Base-by-base conservation (phyloP, 31 red algal species). In the Odonthalia washingtoniensis region DNA sequence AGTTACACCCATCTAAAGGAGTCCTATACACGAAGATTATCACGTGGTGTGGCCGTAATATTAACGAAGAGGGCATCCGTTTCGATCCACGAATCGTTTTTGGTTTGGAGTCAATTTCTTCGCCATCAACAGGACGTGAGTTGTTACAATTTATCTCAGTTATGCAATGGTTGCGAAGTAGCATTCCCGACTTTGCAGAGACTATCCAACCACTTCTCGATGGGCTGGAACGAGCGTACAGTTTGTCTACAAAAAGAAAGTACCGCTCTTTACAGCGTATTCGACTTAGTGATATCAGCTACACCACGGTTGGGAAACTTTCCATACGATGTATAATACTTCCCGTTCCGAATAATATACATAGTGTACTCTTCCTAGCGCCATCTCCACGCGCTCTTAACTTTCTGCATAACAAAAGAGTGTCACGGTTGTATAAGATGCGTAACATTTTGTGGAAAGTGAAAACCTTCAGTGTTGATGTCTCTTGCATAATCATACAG, bases 121-220 rank as follows among this genome's bases (percentile, higher is more conserved):
- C 78, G 14, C 78, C 52, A 27, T 26, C 36, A 81, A 81, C 78
- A 9, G 46, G 45, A 5, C 26, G 6, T 21, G 6, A 81, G 6
- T 32, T 36, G 9, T 36, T 77, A 65, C 78, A 65, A 66, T 81
- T 81, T 31, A 21, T 81, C 17, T 28, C 17, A 6, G 78, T 12
- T 18, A 24, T 77, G 5, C 9, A 77, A 46, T 45, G 74, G 74
- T 9, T 77, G 18, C 21, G 43, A 44, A 32, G 24, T 24, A 45
- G 32, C 27, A 45, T 77, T 45, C 38, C 40, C 6, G 16, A 44
- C 5, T 77, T 39, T 28, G 35, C 32, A 12, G 28, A 77, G 12
- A 9, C 14, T 46, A 45, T 77, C 36, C 17, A 24, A 45, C 74
- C 41, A 14, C 33, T 77, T 27, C 41, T 34, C 40, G 17, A 77